Evolutionary conservation across 2,329 filamentous ascomycete species (phyloP).

Genomic region (Leptographium galeiforme): DNA sequence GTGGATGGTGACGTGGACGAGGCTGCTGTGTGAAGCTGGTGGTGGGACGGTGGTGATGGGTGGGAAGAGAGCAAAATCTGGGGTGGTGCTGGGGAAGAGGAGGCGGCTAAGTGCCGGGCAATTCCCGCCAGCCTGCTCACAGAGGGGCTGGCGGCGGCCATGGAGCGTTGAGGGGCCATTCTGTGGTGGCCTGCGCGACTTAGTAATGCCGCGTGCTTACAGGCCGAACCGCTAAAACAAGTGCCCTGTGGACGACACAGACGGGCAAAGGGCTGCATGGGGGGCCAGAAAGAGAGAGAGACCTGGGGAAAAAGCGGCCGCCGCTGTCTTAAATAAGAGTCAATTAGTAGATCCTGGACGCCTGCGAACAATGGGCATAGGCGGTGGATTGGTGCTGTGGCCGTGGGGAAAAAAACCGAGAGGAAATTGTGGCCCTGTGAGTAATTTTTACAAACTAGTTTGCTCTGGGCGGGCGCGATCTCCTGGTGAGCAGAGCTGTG

Average conservation of each 20-base stretch:
- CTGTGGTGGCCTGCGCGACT: neutral
- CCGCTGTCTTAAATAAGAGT: neutral
- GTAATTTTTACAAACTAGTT: too few relatives aligned
- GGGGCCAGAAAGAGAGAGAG: neutral
- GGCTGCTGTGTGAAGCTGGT: slow-evolving; percentile 7
- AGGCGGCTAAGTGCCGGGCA: slow-evolving; percentile 16
- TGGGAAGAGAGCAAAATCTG: slow-evolving; percentile 11
- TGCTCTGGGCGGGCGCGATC: too few relatives aligned
- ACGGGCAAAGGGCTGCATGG: slow-evolving; percentile 2
- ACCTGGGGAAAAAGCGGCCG: neutral
- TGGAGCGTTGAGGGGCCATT: slow-evolving; percentile 6
- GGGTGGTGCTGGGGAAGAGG: slow-evolving; percentile 15
- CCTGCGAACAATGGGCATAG: too few relatives aligned
- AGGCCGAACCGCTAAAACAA: slow-evolving; percentile 3
- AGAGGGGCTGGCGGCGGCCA: slow-evolving; percentile 9
- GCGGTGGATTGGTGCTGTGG: neutral
- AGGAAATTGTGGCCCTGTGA: too few relatives aligned
- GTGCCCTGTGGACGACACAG: neutral
- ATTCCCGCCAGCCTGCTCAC: slow-evolving; percentile 17
- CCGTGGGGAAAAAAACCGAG: too few relatives aligned
- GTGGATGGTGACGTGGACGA: slow-evolving; percentile 14
- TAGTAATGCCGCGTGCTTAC: slow-evolving; percentile 8
- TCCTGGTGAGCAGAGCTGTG: too few relatives aligned
- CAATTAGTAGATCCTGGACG: too few relatives aligned
- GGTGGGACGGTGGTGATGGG: neutral